Evolutionary conservation across 352 stramenopile species (phyloP).

Genomic region (Globisporangium apiculatum): DNA sequence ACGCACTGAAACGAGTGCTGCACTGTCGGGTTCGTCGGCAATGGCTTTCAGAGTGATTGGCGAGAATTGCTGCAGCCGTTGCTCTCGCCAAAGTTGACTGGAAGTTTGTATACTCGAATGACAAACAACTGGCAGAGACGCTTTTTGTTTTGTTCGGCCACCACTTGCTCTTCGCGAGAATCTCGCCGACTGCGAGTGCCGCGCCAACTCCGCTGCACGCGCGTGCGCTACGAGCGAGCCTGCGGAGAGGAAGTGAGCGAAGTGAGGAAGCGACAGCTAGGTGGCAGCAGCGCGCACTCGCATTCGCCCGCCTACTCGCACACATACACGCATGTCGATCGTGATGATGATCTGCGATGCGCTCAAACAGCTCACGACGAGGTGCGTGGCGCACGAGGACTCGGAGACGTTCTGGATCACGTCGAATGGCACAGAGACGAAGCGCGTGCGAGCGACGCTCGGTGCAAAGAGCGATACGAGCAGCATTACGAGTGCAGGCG

Average conservation of each 20-base stretch:
- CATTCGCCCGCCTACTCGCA: not conserved
- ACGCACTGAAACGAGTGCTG: no score
- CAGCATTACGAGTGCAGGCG: not conserved
- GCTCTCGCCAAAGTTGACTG: no score
- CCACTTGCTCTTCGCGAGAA: no score
- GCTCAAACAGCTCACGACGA: constrained; percentile 27
- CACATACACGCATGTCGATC: constrained; percentile 2
- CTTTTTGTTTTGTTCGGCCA: no score
- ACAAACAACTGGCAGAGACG: no score
- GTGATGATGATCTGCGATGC: constrained; percentile 39
- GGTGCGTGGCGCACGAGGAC: constrained; percentile 30
- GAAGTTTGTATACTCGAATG: no score
- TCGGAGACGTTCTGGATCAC: constrained; percentile 20
- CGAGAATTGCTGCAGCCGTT: no score
- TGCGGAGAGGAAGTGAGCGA: not conserved
- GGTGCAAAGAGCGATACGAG: constrained; percentile 5
- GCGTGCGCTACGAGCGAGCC: not conserved
- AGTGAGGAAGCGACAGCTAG: not conserved
- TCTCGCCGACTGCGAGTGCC: no score
- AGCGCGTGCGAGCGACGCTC: constrained; percentile 13
- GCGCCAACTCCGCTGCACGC: no score
- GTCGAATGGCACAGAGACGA: constrained; percentile 18
- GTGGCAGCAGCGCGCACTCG: not conserved
- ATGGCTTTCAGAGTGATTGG: no score
- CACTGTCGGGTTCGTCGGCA: no score